A percentile compares a stretch with the other conserved stretches of the same genome.
These are phyloP conservation scores for Pythium volutum DNA, from an alignment of 352 stramenopile genomes.

Conservation along the genomic window DNA sequence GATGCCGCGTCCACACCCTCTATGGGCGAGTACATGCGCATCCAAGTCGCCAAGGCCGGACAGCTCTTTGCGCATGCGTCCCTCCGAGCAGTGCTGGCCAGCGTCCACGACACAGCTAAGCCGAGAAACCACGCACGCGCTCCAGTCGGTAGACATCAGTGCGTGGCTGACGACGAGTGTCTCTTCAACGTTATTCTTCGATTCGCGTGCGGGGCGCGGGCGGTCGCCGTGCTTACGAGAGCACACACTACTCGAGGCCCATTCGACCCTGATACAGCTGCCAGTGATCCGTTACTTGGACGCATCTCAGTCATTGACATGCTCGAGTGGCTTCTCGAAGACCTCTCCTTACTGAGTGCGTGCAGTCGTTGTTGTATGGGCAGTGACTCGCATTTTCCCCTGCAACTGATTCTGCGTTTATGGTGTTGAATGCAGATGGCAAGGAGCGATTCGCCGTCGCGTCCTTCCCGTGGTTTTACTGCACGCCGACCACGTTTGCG, in stretches of 20 bases:
- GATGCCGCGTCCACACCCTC: slow-evolving; percentile 15
- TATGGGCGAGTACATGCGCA: slow-evolving; percentile 36
- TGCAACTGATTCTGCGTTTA: background rate
- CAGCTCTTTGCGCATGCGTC: slow-evolving; percentile 29
- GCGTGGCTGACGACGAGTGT: slow-evolving; percentile 40
- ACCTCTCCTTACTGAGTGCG: slow-evolving; percentile 57
- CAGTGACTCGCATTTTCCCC: background rate
- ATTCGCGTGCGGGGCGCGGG: slow-evolving; percentile 42
- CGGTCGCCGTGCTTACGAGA: slow-evolving; percentile 36
- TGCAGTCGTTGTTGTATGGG: background rate
- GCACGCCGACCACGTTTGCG: slow-evolving; percentile 21
- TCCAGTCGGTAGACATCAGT: slow-evolving; percentile 18
- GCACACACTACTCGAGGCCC: too few species aligned
- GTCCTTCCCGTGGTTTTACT: slow-evolving; percentile 53
- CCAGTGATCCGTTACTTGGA: slow-evolving; percentile 35
- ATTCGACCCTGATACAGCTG: background rate
- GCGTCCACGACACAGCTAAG: background rate
- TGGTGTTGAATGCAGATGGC: slow-evolving; percentile 13
- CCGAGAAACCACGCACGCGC: background rate
- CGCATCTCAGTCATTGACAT: slow-evolving; percentile 40
- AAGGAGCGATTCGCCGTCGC: slow-evolving; percentile 30
- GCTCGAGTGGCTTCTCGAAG: slow-evolving; percentile 53
- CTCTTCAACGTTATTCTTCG: slow-evolving; percentile 58
- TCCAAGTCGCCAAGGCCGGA: slow-evolving; percentile 39
- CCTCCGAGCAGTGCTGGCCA: slow-evolving; percentile 29